A percentile compares a stretch with the other conserved stretches of the same genome.
These are phyloP conservation scores for Blastocladiella emersonii DNA, from an alignment of 371 early-diverging fungal species.

Conservation along the genomic window DNA sequence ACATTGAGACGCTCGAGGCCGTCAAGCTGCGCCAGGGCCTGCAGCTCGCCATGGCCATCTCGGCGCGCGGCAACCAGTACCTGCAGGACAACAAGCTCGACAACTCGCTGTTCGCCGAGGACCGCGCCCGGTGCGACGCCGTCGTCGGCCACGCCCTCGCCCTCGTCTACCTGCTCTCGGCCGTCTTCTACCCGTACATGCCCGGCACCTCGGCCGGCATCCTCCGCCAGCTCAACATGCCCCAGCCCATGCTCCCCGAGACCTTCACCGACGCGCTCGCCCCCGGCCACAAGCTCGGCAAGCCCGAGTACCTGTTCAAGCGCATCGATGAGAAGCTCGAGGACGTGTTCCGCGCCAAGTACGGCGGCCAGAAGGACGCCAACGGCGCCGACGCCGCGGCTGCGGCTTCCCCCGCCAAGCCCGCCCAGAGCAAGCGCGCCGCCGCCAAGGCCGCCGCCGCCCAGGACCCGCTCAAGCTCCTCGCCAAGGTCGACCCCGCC, in stretches of 20 bases:
- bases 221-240: conserved; percentile 62
- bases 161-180: conserved; percentile 74
- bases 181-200: conserved; percentile 87
- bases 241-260: conserved; percentile 59
- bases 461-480: conserved; percentile 1
- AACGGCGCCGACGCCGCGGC: conserved; percentile 17
- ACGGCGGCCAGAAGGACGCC: conserved; percentile 38
- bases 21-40: conserved; percentile 82
- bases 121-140: conserved; percentile 65
- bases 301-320: conserved; percentile 80
- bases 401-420: conserved; percentile 6
- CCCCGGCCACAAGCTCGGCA: conserved; percentile 61
- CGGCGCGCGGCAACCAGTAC: conserved; percentile 87
- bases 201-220: conserved; percentile 74
- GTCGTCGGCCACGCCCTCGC: conserved; percentile 73
- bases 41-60: conserved; percentile 79
- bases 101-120: conserved; percentile 62
- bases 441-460: conserved; percentile 9
- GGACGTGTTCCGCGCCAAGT: conserved; percentile 47
- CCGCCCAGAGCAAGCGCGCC: conserved; percentile 22
- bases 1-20: conserved; percentile 62
- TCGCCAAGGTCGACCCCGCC: not conserved
- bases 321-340: conserved; percentile 71
- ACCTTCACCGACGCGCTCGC: conserved; percentile 31
- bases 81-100: conserved; percentile 85